Base-by-base conservation (phyloP, 1,284 basidiomycete species). In the Exobasidium rhododendri region DNA sequence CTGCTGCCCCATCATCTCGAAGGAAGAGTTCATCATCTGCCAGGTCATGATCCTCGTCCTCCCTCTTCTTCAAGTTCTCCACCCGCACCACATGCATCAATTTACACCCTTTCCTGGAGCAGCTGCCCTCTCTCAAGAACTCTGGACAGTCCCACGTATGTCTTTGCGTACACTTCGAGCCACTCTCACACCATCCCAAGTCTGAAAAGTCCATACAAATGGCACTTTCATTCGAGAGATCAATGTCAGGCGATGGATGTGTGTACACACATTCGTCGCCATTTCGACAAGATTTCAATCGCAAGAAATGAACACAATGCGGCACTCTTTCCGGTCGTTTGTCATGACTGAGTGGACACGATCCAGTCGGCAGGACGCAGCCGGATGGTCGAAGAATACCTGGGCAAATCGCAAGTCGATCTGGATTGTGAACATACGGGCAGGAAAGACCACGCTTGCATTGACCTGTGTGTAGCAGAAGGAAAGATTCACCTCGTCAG, bases 61-160 rank as follows among this genome's bases (percentile, higher is more conserved):
- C 57, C 4, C 26, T 44, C 5, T 31, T 61, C 10, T 47, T 62
- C 1, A 50, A 30, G 4, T 56, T 40, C 30, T 22, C 43, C 31
- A 66, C 68, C 2, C 73, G 59, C 11, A 73, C 58, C 45, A 76
- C 62, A 60, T 79, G 77, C 7, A 70, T 65, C 28, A 78, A 54
- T 47, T 70, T 66, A 46, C 77, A 78, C 0, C 62, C 64, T 17
- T 65, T 65, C 14, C 63, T 59, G 1, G 61, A 46, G 58, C 76
- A 78, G 40, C 57, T 65, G 10, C 77, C 76, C 22, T 62, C 64
- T 28, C 70, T 69, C 13, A 70, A 65, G 56, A 75, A 78, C 44
- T 75, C 75, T 1, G 75, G 73, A 55, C 75, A 77, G 28, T 78
- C 77, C 49, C 68, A 75, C 31, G 77, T 72, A 54, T 79, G 77